These are phyloP conservation scores for Orychophragmus violaceus DNA, from an alignment of 345 rosid species.

Conservation along the genomic window DNA sequence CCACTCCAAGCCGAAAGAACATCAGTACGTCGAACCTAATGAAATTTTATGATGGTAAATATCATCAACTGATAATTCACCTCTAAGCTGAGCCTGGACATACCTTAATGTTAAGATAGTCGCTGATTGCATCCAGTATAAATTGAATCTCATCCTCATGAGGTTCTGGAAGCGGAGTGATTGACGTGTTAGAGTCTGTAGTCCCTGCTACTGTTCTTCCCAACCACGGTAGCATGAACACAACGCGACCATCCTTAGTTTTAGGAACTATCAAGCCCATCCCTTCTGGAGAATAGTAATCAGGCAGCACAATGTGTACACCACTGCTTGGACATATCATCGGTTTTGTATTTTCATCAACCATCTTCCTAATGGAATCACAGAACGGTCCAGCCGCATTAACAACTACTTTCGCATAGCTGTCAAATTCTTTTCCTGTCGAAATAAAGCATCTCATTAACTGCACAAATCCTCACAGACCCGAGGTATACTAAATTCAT, in stretches of 20 bases:
- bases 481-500: not conserved
- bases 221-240: conserved; percentile 97
- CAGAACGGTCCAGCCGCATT: conserved; percentile 98
- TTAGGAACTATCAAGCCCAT: conserved; percentile 99
- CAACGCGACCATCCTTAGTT: conserved; percentile 96
- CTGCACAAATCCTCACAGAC: not conserved
- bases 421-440: conserved; percentile 74
- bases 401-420: conserved; percentile 84
- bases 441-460: conserved; percentile 1
- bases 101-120: conserved; percentile 86
- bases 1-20: conserved; percentile 99
- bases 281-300: conserved; percentile 98
- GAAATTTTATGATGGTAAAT: not conserved
- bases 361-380: conserved; percentile 85
- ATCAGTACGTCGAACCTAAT: conserved; percentile 82
- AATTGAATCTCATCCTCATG: conserved; percentile 97
- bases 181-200: conserved; percentile 78
- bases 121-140: conserved; percentile 91
- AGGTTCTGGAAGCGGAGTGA: conserved; percentile 89
- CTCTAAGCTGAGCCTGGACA: not conserved
- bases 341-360: conserved; percentile 47
- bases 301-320: conserved; percentile 90
- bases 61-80: not conserved
- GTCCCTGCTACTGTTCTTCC: conserved; percentile 98
- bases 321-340: conserved; percentile 99